These are phyloP conservation scores for Russula brevipes DNA, from an alignment of 768 basidiomycete species.

Conservation along the genomic window DNA sequence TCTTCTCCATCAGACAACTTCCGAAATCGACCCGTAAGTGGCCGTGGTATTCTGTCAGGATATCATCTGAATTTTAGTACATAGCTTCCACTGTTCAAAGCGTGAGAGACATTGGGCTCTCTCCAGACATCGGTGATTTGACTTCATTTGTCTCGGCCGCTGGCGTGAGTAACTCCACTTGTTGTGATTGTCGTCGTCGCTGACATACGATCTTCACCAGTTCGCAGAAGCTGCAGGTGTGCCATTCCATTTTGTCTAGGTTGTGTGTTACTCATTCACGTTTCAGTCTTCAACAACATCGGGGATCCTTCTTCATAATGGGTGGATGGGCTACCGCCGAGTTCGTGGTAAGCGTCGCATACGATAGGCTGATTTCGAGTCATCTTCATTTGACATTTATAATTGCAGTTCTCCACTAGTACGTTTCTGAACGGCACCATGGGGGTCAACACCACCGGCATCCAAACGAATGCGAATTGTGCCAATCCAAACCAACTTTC, in stretches of 20 bases:
- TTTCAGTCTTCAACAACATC: constrained; percentile 42
- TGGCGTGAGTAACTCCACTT: constrained; percentile 32
- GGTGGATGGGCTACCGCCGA: constrained; percentile 49
- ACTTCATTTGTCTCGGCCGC: constrained; percentile 19
- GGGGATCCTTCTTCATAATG: constrained; percentile 52
- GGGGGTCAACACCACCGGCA: constrained; percentile 46
- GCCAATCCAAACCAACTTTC: constrained; percentile 32
- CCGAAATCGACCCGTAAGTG: constrained; percentile 33
- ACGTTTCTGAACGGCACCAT: constrained; percentile 50
- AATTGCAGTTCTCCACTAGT: constrained; percentile 39
- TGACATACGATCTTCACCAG: constrained; percentile 5
- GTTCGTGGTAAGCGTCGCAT: constrained; percentile 40
- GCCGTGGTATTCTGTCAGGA: not conserved
- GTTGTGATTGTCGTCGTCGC: constrained; percentile 26
- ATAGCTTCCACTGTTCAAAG: constrained; percentile 17
- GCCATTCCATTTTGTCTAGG: not conserved
- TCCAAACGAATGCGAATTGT: constrained; percentile 47
- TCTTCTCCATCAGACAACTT: constrained; percentile 31
- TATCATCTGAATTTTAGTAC: not conserved
- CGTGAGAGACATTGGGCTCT: constrained; percentile 18
- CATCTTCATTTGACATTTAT: not conserved
- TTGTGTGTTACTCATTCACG: constrained; percentile 37
- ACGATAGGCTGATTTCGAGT: not conserved
- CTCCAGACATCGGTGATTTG: constrained; percentile 9
- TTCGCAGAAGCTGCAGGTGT: constrained; percentile 23